phyloP scores from a whole-genome alignment of 805 yeast genomes.

The Suhomyces prunicola region DNA sequence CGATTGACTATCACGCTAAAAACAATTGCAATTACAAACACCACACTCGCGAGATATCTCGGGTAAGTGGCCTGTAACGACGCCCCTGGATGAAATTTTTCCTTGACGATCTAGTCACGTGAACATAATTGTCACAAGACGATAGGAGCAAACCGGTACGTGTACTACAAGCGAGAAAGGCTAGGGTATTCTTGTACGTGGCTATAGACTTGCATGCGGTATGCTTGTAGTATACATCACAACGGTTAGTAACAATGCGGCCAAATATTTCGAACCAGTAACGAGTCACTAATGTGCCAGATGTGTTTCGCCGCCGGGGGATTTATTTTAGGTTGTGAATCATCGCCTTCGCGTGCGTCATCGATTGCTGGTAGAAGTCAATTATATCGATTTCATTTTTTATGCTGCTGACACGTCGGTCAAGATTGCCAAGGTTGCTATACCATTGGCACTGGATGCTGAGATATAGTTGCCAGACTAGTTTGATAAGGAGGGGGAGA shows the following conservation, averaged over 20 bases:
- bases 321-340: background rate
- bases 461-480: background rate
- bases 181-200: background rate
- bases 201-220: background rate
- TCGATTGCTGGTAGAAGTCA: background rate
- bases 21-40: background rate
- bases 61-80: conserved; percentile 1
- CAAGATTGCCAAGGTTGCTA: background rate
- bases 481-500: background rate
- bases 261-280: background rate
- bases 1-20: background rate
- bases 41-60: conserved; percentile 1
- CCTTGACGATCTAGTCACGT: conserved; percentile 5
- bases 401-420: background rate
- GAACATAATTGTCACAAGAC: conserved; percentile 4
- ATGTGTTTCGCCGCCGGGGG: background rate
- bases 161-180: background rate
- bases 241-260: background rate
- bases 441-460: background rate
- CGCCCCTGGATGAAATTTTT: conserved; percentile 7
- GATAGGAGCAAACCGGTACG: background rate
- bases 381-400: background rate
- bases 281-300: background rate
- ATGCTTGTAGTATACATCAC: background rate
- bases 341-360: background rate